Percentiles rank a stretch among this genome's conserved stretches.
Evolutionary conservation across 176 grass and related monocot species (phyloP).

Genomic region (Panicum miliaceum): DNA sequence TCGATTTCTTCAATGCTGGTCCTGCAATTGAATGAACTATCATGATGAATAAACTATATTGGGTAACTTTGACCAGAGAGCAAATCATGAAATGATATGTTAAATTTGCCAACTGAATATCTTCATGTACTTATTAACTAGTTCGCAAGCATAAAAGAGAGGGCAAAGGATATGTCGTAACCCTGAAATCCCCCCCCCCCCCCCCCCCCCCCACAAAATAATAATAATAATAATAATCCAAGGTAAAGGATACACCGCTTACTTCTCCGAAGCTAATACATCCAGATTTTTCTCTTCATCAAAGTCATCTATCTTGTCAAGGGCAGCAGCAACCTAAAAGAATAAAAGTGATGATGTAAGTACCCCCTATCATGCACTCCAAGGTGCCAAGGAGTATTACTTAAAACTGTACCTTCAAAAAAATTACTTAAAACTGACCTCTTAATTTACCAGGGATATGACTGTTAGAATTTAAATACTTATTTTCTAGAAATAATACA

Average conservation of each 20-base stretch:
- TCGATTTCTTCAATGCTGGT: conserved; percentile 51
- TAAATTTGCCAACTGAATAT: conserved; percentile 31
- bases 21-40: conserved; percentile 41
- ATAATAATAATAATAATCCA: background rate
- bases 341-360: background rate
- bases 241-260: conserved; percentile 33
- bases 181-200: background rate
- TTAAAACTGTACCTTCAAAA: too few species aligned
- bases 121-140: conserved; percentile 24
- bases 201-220: background rate
- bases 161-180: background rate
- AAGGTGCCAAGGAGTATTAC: background rate
- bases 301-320: conserved; percentile 63
- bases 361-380: background rate
- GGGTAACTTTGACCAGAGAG: conserved; percentile 27
- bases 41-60: conserved; percentile 32
- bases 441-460: conserved; percentile 6
- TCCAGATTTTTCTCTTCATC: conserved; percentile 61
- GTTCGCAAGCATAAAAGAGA: background rate
- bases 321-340: conserved; percentile 48
- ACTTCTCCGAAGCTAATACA: conserved; percentile 65
- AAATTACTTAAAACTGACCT: background rate
- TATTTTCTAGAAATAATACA: conserved; percentile 6
- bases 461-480: conserved; percentile 3
- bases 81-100: conserved; percentile 3